A percentile compares a stretch with the other conserved stretches of the same genome.
Conservation (phyloP, 2,329 filamentous ascomycete genomes). For the Cadophora gregata region DNA sequence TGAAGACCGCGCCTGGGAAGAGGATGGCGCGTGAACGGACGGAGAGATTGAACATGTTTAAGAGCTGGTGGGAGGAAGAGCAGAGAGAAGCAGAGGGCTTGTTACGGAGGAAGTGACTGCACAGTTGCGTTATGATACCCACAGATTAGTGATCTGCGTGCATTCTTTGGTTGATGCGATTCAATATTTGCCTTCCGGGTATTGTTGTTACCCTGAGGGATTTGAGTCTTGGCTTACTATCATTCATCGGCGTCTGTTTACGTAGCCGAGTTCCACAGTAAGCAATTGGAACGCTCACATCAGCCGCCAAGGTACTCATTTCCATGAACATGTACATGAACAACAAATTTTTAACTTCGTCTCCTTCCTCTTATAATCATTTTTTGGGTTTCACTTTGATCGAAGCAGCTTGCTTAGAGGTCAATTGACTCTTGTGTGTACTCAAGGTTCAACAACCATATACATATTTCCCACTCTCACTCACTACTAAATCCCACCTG, state of each 20-base stretch:
- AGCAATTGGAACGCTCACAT: slow-evolving; percentile 12
- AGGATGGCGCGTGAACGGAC: slow-evolving; percentile 60
- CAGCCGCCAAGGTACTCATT: not conserved
- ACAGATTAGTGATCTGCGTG: slow-evolving; percentile 22
- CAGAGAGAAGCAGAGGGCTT: slow-evolving; percentile 40
- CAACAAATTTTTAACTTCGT: not conserved
- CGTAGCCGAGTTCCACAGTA: not conserved
- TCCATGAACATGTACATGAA: not conserved
- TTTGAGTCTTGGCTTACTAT: not conserved
- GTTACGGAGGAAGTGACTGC: slow-evolving; percentile 34
- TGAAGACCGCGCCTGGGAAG: slow-evolving; percentile 65
- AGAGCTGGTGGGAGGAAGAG: slow-evolving; percentile 65
- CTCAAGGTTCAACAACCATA: too few species aligned
- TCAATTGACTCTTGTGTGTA: not conserved
- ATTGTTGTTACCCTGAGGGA: slow-evolving; percentile 19
- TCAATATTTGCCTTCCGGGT: slow-evolving; percentile 19
- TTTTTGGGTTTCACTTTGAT: not conserved
- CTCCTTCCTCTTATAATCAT: not conserved
- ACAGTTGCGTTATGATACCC: slow-evolving; percentile 25
- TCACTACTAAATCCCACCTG: too few species aligned
- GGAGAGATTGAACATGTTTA: slow-evolving; percentile 57
- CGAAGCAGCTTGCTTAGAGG: not conserved
- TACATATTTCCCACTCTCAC: too few species aligned
- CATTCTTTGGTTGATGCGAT: not conserved
- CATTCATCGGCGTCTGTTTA: not conserved